Percentiles rank a stretch among this genome's conserved stretches.
These are phyloP conservation scores for Lepraria neglecta DNA, from an alignment of 495 filamentous ascomycete species.

Conservation along the genomic window DNA sequence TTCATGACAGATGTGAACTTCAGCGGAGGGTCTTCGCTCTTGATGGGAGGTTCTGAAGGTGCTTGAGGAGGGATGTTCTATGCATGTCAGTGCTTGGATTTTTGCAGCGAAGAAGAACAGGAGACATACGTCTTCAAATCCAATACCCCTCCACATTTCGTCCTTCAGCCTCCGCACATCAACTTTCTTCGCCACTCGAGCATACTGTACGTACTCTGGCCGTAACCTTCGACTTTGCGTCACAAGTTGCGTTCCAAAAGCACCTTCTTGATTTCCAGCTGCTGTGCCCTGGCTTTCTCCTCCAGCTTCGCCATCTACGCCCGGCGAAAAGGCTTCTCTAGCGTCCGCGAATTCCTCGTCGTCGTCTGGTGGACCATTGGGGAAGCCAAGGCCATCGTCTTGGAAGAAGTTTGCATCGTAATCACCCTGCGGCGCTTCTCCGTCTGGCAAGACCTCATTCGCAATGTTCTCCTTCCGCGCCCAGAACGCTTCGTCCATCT, in stretches of 20 bases:
- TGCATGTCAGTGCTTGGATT: conserved; percentile 14
- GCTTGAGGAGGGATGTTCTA: conserved; percentile 7
- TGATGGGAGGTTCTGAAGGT: conserved; percentile 1
- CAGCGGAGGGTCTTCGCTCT: conserved; percentile 45
- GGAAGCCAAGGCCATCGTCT: conserved; percentile 79
- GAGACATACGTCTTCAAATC: conserved; percentile 44
- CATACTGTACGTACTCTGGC: conserved; percentile 96
- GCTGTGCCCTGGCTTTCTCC: conserved; percentile 37
- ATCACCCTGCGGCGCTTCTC: conserved; percentile 52
- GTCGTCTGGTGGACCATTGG: conserved; percentile 58
- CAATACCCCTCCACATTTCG: conserved; percentile 91
- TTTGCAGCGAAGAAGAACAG: conserved; percentile 7
- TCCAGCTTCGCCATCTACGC: conserved; percentile 45
- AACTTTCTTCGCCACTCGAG: conserved; percentile 96
- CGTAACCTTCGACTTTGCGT: conserved; percentile 71
- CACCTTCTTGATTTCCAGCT: conserved; percentile 45
- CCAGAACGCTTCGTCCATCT: conserved; percentile 96
- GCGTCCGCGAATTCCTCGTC: conserved; percentile 92
- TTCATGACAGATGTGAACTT: conserved; percentile 92
- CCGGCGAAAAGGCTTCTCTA: conserved; percentile 78
- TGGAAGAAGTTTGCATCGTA: conserved; percentile 99
- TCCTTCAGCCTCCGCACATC: conserved; percentile 90
- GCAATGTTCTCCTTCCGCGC: conserved; percentile 62
- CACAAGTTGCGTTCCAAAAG: conserved; percentile 90
- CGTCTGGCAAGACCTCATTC: conserved; percentile 46